Percentiles rank a stretch among this genome's conserved stretches.
phyloP scores from a whole-genome alignment of 129 eudicot genomes.

The Flaveria ramosissima region DNA sequence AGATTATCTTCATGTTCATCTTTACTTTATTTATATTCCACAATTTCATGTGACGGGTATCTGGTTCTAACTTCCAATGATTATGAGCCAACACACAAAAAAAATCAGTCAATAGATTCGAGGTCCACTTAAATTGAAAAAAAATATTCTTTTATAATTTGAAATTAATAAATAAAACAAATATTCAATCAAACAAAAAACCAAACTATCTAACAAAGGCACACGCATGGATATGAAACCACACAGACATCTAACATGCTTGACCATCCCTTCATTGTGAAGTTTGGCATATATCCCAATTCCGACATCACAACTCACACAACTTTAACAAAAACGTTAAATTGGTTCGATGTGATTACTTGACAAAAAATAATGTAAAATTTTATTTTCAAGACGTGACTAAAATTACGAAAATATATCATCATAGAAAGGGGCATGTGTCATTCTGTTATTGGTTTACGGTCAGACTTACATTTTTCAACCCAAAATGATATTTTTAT shows the following conservation, averaged over 20 bases:
- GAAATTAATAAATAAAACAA: background rate
- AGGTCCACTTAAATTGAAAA: constrained; percentile 29
- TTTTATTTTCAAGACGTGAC: too few relatives aligned
- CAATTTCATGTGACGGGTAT: constrained; percentile 30
- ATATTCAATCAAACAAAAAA: constrained; percentile 1
- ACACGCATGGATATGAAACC: constrained; percentile 21
- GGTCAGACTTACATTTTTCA: too few relatives aligned
- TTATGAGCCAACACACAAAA: constrained; percentile 22
- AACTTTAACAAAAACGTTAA: constrained; percentile 28
- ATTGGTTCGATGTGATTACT: background rate
- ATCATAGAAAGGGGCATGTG: too few relatives aligned
- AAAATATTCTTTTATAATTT: background rate
- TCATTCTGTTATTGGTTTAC: too few relatives aligned
- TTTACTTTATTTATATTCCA: constrained; percentile 32
- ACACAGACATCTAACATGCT: constrained; percentile 35
- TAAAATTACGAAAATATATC: too few relatives aligned
- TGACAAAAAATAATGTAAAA: background rate
- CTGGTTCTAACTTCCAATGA: constrained; percentile 38
- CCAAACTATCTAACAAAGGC: constrained; percentile 18
- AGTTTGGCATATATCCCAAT: constrained; percentile 30
- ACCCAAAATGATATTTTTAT: too few relatives aligned
- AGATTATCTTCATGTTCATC: constrained; percentile 16
- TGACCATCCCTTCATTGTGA: constrained; percentile 31
- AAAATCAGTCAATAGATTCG: constrained; percentile 24
- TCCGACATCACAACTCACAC: constrained; percentile 24